phyloP scores from a whole-genome alignment of 2,329 filamentous ascomycete species.

The Mariannaea sp. region DNA sequence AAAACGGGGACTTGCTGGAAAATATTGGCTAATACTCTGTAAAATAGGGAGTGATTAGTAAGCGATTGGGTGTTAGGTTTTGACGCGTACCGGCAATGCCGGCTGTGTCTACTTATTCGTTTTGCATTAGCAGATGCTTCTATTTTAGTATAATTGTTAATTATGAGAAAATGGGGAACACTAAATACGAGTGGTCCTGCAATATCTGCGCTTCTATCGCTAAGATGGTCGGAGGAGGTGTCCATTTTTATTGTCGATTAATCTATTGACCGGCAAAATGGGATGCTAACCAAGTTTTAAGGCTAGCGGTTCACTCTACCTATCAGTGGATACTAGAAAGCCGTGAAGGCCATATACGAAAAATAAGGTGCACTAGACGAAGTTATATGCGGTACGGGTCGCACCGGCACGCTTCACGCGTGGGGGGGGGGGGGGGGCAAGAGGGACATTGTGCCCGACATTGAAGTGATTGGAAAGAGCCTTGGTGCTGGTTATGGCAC shows the following conservation, averaged over 20 bases:
- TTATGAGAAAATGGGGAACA: too few relatives aligned
- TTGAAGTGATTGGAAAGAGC: slow-evolving; percentile 69
- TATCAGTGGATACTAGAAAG: slow-evolving; percentile 34
- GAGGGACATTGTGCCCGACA: slow-evolving; percentile 62
- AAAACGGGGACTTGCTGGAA: too few relatives aligned
- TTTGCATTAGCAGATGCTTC: too few relatives aligned
- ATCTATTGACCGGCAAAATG: too few relatives aligned
- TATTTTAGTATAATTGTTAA: too few relatives aligned
- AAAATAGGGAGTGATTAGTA: too few relatives aligned
- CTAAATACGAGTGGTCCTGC: too few relatives aligned
- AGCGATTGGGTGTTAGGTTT: too few relatives aligned
- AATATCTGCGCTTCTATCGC: slow-evolving; percentile 55
- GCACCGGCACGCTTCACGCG: slow-evolving; percentile 64
- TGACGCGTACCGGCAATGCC: too few relatives aligned
- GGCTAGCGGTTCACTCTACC: slow-evolving; percentile 29
- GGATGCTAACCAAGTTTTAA: not conserved
- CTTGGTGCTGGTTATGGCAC: slow-evolving; percentile 50
- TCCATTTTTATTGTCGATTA: slow-evolving; percentile 8
- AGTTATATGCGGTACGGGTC: slow-evolving; percentile 72
- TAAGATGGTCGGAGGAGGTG: slow-evolving; percentile 48
- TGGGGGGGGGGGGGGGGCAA: slow-evolving; percentile 69
- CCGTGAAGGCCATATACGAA: slow-evolving; percentile 57
- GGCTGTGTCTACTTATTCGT: too few relatives aligned
- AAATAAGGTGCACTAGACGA: slow-evolving; percentile 61
- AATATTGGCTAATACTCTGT: too few relatives aligned